Conservation (phyloP, 805 yeast species). For the Nakazawaea peltata region DNA sequence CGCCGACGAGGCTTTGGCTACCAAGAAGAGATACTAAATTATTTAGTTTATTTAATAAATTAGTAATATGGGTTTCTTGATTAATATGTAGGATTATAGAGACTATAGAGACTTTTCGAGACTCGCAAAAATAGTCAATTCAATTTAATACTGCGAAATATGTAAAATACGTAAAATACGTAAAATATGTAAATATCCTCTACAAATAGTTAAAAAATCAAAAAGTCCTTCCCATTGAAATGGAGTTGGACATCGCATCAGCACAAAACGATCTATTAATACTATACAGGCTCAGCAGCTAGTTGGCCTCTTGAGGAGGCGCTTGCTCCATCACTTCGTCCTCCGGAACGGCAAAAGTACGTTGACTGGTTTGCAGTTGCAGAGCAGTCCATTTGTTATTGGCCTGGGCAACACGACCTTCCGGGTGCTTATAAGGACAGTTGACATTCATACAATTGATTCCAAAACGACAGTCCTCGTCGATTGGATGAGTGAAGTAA, state of each 20-base stretch:
- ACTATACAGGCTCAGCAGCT: neutral
- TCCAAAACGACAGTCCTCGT: conserved; percentile 76
- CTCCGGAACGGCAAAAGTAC: conserved; percentile 74
- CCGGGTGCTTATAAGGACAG: conserved; percentile 77
- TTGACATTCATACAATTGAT: conserved; percentile 60
- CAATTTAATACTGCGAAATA: too few relatives aligned
- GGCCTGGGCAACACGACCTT: conserved; percentile 44
- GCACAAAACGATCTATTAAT: too few relatives aligned
- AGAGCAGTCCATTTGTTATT: conserved; percentile 23
- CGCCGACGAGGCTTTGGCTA: conserved; percentile 73
- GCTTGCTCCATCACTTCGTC: conserved; percentile 66
- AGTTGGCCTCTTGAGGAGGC: conserved; percentile 31
- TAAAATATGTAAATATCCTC: too few relatives aligned
- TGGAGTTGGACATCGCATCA: too few relatives aligned
- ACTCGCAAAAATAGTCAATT: too few relatives aligned
- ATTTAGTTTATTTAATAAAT: conserved; percentile 10
- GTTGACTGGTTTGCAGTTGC: conserved; percentile 39
- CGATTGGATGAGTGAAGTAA: conserved; percentile 72
- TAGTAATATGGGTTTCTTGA: neutral
- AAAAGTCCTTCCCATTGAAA: too few relatives aligned
- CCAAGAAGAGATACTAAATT: conserved; percentile 69
- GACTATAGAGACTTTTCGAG: too few relatives aligned
- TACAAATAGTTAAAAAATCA: too few relatives aligned
- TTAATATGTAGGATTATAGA: too few relatives aligned
- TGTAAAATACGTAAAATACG: too few relatives aligned